These are phyloP conservation scores for Gossypium turneri DNA, from an alignment of 345 rosid genomes.

Conservation along the genomic window DNA sequence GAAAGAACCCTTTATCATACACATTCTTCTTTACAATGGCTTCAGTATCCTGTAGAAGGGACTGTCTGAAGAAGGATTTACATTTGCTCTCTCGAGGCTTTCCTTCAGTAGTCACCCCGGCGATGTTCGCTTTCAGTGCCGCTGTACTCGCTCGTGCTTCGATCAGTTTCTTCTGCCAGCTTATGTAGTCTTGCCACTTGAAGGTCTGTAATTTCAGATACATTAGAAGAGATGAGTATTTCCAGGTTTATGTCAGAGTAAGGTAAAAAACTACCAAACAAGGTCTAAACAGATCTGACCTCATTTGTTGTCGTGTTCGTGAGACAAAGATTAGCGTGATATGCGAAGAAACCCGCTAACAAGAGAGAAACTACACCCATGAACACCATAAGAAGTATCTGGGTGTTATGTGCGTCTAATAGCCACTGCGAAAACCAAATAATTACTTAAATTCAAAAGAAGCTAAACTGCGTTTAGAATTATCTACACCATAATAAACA, in stretches of 20 bases:
- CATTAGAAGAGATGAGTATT: not conserved
- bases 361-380: slow-evolving; percentile 72
- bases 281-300: slow-evolving; percentile 30
- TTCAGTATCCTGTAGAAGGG: slow-evolving; percentile 42
- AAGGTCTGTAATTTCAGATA: slow-evolving; percentile 47
- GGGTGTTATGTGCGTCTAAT: slow-evolving; percentile 73
- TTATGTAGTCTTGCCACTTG: slow-evolving; percentile 87
- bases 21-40: slow-evolving; percentile 42
- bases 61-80: slow-evolving; percentile 50
- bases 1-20: slow-evolving; percentile 57
- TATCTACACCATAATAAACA: not conserved
- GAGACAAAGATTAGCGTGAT: slow-evolving; percentile 72
- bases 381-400: slow-evolving; percentile 82
- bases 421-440: slow-evolving; percentile 66
- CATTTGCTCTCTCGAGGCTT: slow-evolving; percentile 53
- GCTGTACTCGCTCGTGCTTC: slow-evolving; percentile 69
- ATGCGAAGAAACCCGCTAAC: slow-evolving; percentile 78
- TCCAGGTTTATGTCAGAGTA: not conserved
- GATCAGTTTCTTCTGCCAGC: slow-evolving; percentile 67
- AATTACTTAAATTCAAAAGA: not conserved
- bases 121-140: slow-evolving; percentile 56
- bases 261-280: not conserved
- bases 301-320: slow-evolving; percentile 90
- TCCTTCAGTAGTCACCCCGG: slow-evolving; percentile 35
- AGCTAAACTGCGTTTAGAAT: not conserved